These are phyloP conservation scores for Aspergillus nidulans DNA, from an alignment of 495 filamentous ascomycete species.

Conservation along the genomic window DNA sequence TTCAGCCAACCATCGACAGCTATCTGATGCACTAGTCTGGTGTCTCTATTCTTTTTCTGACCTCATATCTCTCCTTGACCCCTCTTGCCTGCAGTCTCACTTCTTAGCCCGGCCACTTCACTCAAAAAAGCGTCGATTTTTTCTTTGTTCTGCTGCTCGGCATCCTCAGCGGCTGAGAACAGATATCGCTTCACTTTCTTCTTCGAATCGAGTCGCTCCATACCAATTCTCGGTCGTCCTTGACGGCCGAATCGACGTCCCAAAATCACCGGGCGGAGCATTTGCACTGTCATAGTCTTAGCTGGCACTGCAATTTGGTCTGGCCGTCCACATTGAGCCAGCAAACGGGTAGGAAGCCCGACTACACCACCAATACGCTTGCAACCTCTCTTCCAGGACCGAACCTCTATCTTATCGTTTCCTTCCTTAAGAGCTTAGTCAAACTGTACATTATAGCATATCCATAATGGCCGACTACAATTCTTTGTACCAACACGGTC, in stretches of 20 bases:
- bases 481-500: conserved; percentile 38
- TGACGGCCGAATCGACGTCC: neutral
- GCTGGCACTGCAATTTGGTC: neutral
- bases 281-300: neutral
- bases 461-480: conserved; percentile 36
- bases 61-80: conserved; percentile 1
- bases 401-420: neutral
- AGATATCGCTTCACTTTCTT: neutral
- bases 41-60: neutral
- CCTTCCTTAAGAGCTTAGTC: neutral
- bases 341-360: conserved; percentile 33
- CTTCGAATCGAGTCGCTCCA: neutral
- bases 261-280: neutral
- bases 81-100: neutral
- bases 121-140: neutral
- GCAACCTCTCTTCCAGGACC: neutral
- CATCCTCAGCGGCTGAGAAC: neutral
- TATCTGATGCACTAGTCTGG: neutral
- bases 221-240: neutral
- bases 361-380: conserved; percentile 1
- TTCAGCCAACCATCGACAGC: conserved; percentile 7
- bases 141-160: neutral
- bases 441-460: neutral
- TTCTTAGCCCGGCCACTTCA: neutral
- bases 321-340: conserved; percentile 13